Evolutionary conservation across 306 rosid species (phyloP).

Genomic region (Acacia melanoxylon): DNA sequence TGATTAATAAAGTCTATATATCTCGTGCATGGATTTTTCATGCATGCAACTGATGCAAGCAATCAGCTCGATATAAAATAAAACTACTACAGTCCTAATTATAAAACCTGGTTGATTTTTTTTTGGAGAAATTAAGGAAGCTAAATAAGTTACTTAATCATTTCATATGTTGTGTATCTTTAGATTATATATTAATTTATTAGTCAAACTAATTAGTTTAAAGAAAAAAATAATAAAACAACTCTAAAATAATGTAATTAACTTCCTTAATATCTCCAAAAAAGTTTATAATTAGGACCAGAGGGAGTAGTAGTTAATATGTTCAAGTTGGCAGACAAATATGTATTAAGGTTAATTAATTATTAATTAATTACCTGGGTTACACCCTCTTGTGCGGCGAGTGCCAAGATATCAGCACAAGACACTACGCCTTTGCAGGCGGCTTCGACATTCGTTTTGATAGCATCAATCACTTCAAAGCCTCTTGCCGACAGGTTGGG

Average conservation of each 20-base stretch:
- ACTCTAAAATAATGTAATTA: no score
- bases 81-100: no score
- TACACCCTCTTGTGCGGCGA: slow-evolving; percentile 75
- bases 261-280: no score
- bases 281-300: no score
- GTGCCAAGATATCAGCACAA: slow-evolving; percentile 85
- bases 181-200: no score
- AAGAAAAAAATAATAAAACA: no score
- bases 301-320: not conserved
- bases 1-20: not conserved
- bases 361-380: slow-evolving; percentile 29
- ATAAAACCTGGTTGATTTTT: no score
- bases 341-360: not conserved
- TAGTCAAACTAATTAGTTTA: no score
- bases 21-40: not conserved
- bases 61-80: not conserved
- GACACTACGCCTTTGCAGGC: slow-evolving; percentile 68
- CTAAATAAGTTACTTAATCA: no score
- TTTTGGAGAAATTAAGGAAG: no score
- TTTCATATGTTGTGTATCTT: no score
- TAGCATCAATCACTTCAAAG: slow-evolving; percentile 72
- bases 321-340: not conserved
- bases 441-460: slow-evolving; percentile 69
- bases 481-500: slow-evolving; percentile 68
- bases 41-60: not conserved